Evolutionary conservation across 75 land plant species (phyloP), one percentile per base, ranked within the genome.

Genomic region (Pinus albicaulis): DNA sequence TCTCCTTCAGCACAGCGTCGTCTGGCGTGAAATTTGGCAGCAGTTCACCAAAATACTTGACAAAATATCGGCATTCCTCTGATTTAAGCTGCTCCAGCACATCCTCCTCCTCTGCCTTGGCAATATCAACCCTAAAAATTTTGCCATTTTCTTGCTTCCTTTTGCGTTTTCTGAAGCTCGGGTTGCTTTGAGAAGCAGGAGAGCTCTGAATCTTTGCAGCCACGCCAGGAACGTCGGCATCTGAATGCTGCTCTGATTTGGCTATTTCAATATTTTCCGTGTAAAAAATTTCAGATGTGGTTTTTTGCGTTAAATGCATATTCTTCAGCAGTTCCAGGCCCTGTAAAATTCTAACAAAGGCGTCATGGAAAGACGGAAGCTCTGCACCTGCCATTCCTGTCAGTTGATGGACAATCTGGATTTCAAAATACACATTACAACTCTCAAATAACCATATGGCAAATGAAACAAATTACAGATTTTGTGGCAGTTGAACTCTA

Each of bases 21-120:
- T 15, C 28, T 7, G 69, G 69, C 44, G 69, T 65, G 17, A 65
- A 65, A 65, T 65, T 36, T 8, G 69, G 69, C 41, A 65, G 41
- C 5, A 36, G 41, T 20, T 34, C n/a, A n/a, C 44, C 7, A 65
- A 65, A 65, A 19, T 20, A 31, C 7, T 65, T 20, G 34, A 65
- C 5, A 65, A 65, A 65, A 14, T 2, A 20, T 65, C 69, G 69
- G 44, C 69, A 65, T 36, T 65, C 44, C 36, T 65, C 69, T 65
- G 16, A 19, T 34, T 65, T 65, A 10, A 65, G 69, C 69, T 19
- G 17, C 69, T 65, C 69, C 69, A 65, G 34, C 31, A 65, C 36
- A 16, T 65, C 69, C n/a, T 65, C 69, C 44, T 65, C 69, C 36
- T 65, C 69, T 3, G 69, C 69, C 69, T 36, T 65, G 16, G 44